Percentiles rank a stretch among this genome's conserved stretches.
These are phyloP conservation scores for Ophiostoma piceae DNA, from an alignment of 2,329 filamentous ascomycete genomes.

Conservation along the genomic window DNA sequence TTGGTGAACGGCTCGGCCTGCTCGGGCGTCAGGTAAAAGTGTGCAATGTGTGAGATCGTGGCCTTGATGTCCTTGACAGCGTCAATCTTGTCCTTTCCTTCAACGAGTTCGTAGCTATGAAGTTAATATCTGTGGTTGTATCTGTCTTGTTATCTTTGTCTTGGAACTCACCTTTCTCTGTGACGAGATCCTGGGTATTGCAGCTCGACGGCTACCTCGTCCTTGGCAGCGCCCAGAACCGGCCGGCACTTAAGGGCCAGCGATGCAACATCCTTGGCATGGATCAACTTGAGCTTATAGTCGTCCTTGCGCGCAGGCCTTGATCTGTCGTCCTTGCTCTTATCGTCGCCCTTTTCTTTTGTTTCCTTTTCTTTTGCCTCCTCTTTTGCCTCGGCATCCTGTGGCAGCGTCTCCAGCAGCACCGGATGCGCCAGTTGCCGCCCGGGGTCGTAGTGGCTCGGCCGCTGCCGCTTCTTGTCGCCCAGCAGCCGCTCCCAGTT, in stretches of 20 bases:
- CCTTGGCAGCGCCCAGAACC: slow-evolving; percentile 44
- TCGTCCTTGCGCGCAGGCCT: slow-evolving; percentile 31
- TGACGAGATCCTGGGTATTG: slow-evolving; percentile 69
- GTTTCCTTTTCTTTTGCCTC: neutral
- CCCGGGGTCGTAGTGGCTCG: slow-evolving; percentile 33
- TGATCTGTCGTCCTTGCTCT: slow-evolving; percentile 27
- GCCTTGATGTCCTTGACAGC: slow-evolving; percentile 68
- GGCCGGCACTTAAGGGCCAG: slow-evolving; percentile 48
- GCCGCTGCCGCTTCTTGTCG: slow-evolving; percentile 46
- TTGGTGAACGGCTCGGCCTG: slow-evolving; percentile 64
- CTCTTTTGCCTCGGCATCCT: neutral
- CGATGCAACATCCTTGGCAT: slow-evolving; percentile 54
- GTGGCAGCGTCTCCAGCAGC: slow-evolving; percentile 33
- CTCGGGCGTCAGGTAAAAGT: slow-evolving; percentile 70
- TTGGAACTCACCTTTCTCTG: slow-evolving; percentile 32
- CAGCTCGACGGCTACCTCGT: slow-evolving; percentile 60
- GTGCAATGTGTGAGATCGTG: slow-evolving; percentile 63
- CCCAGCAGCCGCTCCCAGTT: slow-evolving; percentile 45
- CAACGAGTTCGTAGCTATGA: slow-evolving; percentile 63
- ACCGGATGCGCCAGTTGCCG: slow-evolving; percentile 43
- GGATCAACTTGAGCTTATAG: slow-evolving; percentile 47
- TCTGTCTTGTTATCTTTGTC: too few species aligned
- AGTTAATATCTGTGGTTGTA: neutral
- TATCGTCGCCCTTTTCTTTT: neutral
- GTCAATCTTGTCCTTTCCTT: slow-evolving; percentile 73